phyloP scores from a whole-genome alignment of 202 grass and related monocot species.

The Elaeis oleifera region DNA sequence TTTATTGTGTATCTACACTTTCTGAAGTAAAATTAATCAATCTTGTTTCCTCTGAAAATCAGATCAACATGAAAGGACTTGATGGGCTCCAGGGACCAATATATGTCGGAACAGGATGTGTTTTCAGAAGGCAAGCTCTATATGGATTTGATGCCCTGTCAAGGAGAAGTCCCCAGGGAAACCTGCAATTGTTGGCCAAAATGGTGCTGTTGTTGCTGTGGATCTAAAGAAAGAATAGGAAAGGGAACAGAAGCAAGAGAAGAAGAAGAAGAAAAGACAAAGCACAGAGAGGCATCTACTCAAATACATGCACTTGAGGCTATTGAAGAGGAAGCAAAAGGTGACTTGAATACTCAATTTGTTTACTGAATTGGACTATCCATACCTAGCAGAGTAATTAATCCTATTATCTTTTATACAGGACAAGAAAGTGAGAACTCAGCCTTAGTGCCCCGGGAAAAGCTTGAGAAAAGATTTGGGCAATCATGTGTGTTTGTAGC shows the following conservation, averaged over 20 bases:
- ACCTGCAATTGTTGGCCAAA: slow-evolving; percentile 55
- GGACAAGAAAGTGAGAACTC: slow-evolving; percentile 21
- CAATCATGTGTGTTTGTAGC: slow-evolving; percentile 45
- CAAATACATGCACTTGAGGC: slow-evolving; percentile 45
- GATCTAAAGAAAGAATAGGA: slow-evolving; percentile 30
- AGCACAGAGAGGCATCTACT: slow-evolving; percentile 33
- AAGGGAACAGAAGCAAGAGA: slow-evolving; percentile 17
- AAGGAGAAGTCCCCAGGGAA: slow-evolving; percentile 35
- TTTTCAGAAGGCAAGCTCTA: slow-evolving; percentile 43
- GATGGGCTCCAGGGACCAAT: slow-evolving; percentile 55
- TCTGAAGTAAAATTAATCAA: background rate
- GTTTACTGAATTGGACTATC: background rate
- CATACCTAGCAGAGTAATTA: no score
- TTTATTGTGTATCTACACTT: background rate
- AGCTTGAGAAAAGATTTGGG: slow-evolving; percentile 51
- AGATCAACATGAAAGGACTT: slow-evolving; percentile 57
- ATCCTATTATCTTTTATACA: slow-evolving; percentile 6
- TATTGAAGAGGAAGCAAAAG: slow-evolving; percentile 33
- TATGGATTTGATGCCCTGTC: slow-evolving; percentile 44
- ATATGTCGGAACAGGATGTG: slow-evolving; percentile 47
- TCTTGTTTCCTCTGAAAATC: slow-evolving; percentile 2
- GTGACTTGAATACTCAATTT: slow-evolving; percentile 15
- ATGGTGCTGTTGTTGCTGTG: slow-evolving; percentile 41
- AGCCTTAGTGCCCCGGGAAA: slow-evolving; percentile 34
- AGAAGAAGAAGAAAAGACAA: slow-evolving; percentile 32